Percentiles rank a stretch among this genome's conserved stretches.
phyloP scores from a whole-genome alignment of 2,329 filamentous ascomycete genomes.

The Thermochaetoides dissita region DNA sequence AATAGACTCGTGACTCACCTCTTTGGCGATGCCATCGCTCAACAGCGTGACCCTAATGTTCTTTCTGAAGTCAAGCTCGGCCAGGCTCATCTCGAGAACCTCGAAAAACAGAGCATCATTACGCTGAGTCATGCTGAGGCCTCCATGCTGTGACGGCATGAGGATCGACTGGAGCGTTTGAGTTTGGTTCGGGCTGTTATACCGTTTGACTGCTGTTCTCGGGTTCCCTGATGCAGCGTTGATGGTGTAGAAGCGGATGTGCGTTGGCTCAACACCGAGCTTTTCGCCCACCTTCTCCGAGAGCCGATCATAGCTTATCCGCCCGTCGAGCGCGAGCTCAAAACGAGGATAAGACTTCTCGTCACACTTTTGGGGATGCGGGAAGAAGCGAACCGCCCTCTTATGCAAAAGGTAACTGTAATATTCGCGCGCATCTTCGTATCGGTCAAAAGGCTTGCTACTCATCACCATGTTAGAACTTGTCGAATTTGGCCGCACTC shows the following conservation, averaged over 20 bases:
- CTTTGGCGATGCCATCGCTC: slow-evolving; percentile 81
- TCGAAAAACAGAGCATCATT: slow-evolving; percentile 80
- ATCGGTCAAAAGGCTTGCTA: slow-evolving; percentile 33
- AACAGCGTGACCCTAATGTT: slow-evolving; percentile 70
- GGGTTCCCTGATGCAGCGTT: slow-evolving; percentile 63
- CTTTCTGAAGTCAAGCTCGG: slow-evolving; percentile 89
- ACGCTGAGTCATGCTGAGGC: slow-evolving; percentile 56
- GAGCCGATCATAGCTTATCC: slow-evolving; percentile 80
- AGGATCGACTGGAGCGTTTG: slow-evolving; percentile 69
- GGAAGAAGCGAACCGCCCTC: slow-evolving; percentile 63
- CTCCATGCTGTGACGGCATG: slow-evolving; percentile 56
- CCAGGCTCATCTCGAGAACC: slow-evolving; percentile 82
- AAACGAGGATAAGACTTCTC: slow-evolving; percentile 52
- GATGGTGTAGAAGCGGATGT: slow-evolving; percentile 83
- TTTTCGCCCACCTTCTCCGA: slow-evolving; percentile 69
- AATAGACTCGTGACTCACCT: slow-evolving; percentile 37
- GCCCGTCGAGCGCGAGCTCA: slow-evolving; percentile 65
- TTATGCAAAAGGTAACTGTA: slow-evolving; percentile 89
- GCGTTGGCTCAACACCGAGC: slow-evolving; percentile 64
- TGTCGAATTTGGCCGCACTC: no score
- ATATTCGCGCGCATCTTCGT: slow-evolving; percentile 65
- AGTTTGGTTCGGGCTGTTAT: slow-evolving; percentile 28
- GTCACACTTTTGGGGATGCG: slow-evolving; percentile 45
- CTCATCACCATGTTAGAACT: slow-evolving; percentile 2
- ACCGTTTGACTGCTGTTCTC: slow-evolving; percentile 62